Evolutionary conservation across 495 filamentous ascomycete species (phyloP).

Genomic region (Amphirosellinia nigrospora): DNA sequence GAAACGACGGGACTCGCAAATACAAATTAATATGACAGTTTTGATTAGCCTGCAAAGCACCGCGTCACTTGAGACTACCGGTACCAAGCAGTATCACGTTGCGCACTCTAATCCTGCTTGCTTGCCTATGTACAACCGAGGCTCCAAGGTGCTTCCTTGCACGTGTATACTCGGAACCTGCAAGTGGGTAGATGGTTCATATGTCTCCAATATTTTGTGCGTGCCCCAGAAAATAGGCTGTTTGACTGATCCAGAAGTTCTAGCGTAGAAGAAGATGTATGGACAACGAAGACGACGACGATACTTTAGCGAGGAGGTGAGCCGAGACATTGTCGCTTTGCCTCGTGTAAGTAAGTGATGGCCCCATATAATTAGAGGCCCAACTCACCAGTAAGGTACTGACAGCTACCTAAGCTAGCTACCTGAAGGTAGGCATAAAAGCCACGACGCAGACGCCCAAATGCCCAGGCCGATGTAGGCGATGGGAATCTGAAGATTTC

Average conservation of each 20-base stretch:
- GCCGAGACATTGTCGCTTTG: not conserved
- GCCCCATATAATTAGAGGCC: constrained; percentile 20
- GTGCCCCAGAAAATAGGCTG: not conserved
- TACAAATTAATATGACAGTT: constrained; percentile 15
- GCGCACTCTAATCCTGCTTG: not conserved
- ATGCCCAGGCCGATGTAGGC: not conserved
- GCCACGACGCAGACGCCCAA: not conserved
- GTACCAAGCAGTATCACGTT: constrained; percentile 7
- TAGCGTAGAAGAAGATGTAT: not conserved
- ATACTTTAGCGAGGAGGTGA: not conserved
- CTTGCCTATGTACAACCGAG: not conserved
- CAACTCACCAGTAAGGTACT: constrained; percentile 17
- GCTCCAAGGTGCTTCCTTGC: not conserved
- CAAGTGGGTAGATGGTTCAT: constrained; percentile 2
- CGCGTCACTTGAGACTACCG: constrained; percentile 4
- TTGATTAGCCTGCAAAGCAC: constrained; percentile 18
- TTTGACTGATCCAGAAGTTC: not conserved
- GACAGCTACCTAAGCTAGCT: too few species aligned
- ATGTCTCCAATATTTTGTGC: not conserved
- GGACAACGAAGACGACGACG: constrained; percentile 1
- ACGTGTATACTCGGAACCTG: not conserved
- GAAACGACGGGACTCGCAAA: constrained; percentile 14
- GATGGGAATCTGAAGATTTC: not conserved
- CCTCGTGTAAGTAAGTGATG: not conserved
- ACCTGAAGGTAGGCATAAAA: not conserved